Evolutionary conservation across 306 rosid species (phyloP), one percentile per base, ranked within the genome.

Genomic region (Corylus heterophylla): DNA sequence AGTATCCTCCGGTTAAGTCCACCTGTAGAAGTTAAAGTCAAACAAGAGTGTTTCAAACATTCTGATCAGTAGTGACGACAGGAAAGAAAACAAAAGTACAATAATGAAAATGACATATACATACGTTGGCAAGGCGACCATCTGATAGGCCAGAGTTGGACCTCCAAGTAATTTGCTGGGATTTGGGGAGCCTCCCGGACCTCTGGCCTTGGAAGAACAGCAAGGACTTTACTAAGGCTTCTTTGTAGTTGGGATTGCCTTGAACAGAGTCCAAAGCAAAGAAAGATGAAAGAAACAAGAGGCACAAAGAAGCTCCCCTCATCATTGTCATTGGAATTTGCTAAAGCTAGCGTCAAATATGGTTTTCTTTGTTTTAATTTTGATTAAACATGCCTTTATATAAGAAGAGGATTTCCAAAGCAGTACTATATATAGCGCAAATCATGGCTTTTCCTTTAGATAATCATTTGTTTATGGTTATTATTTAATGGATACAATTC

Each of bases 131-230:
- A 5, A 78, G 83, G 31, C 70, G 86, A 47, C 98, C 98, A 75
- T 95, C 98, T 0, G 52, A 87, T 12, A 95, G 89, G 17, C 86
- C 98, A 18, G 98, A 95, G 77, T 64, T 74, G 25, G 89, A 88
- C 83, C 98, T 85, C 98, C 98, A 95, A 39, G 49, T 76, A 81
- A 95, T 29, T 72, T 84, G 86, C 4, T 90, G 98, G 75, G 81
- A 17, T 0, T 74, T 14, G 10, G 97, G 94, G 67, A 95, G 80
- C 51, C 82, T 87, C 54, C 98, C 98, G 1, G 98, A 95, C 69
- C 98, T 90, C 67, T 95, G 98, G 0, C 98, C 98, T 82, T 95
- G 90, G 25, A 95, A 95, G 80, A 95, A 95, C 85, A 95, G 68
- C 1, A 95, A 51, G 4, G 98, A 90, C 75, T 95, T 95, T 0